These are phyloP conservation scores for Glaciozyma martinii DNA, from an alignment of 768 basidiomycete species.

Conservation along the genomic window DNA sequence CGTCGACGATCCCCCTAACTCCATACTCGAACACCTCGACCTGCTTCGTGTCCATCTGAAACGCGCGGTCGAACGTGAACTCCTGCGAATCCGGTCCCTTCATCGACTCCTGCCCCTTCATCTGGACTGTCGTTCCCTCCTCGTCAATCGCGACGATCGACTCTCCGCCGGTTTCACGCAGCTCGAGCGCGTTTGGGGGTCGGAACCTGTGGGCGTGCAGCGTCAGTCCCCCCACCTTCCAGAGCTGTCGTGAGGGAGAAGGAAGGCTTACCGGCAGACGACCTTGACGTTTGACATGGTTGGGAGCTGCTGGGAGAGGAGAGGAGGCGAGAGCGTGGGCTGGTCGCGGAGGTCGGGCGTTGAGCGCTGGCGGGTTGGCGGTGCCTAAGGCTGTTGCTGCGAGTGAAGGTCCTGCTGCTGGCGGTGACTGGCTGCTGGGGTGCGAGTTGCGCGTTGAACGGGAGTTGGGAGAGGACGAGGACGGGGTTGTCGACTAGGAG, in stretches of 20 bases:
- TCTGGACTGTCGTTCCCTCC: slow-evolving; percentile 68
- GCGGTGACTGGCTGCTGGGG: too few species aligned
- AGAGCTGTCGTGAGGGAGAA: background rate
- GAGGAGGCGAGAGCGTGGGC: too few species aligned
- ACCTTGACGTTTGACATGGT: slow-evolving; percentile 72
- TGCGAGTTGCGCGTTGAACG: too few species aligned
- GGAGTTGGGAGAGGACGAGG: too few species aligned
- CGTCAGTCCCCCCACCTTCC: slow-evolving; percentile 17
- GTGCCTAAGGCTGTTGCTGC: too few species aligned
- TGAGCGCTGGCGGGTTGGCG: too few species aligned
- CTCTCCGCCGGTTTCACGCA: slow-evolving; percentile 67
- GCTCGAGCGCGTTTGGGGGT: slow-evolving; percentile 84
- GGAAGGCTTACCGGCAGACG: slow-evolving; percentile 74
- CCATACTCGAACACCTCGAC: slow-evolving; percentile 96
- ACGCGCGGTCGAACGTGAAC: slow-evolving; percentile 94
- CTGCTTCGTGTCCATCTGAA: slow-evolving; percentile 83
- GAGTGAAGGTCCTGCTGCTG: too few species aligned
- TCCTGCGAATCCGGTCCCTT: slow-evolving; percentile 86
- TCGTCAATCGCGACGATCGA: slow-evolving; percentile 84
- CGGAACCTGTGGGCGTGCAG: slow-evolving; percentile 59
- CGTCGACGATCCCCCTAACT: slow-evolving; percentile 92
- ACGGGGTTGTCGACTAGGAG: too few species aligned
- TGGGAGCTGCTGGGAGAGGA: too few species aligned
- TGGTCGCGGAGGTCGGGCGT: too few species aligned
- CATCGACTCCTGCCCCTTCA: slow-evolving; percentile 59